Evolutionary conservation across 1,284 basidiomycete species (phyloP).

Genomic region (Golubevia sp.): DNA sequence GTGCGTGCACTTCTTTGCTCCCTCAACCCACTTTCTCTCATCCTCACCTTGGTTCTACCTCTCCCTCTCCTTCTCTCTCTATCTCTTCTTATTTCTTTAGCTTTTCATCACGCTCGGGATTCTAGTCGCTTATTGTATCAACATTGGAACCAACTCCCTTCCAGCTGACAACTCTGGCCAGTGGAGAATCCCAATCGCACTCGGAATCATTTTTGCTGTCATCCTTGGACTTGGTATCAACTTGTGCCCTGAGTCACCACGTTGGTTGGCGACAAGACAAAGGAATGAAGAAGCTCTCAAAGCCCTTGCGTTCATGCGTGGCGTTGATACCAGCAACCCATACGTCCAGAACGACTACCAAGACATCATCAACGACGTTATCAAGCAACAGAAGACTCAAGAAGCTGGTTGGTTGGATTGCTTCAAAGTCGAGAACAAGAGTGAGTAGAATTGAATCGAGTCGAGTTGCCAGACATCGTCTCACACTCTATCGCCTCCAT

Average conservation of each 20-base stretch:
- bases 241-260: constrained; percentile 77
- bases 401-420: constrained; percentile 44
- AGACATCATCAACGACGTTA: constrained; percentile 43
- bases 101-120: constrained; percentile 78
- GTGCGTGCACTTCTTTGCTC: no score
- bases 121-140: constrained; percentile 70
- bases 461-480: neutral
- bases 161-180: constrained; percentile 60
- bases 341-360: constrained; percentile 51
- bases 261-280: constrained; percentile 69
- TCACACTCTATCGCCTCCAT: constrained; percentile 5
- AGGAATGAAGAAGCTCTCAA: constrained; percentile 67
- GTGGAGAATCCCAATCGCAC: constrained; percentile 73
- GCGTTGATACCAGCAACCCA: constrained; percentile 63
- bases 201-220: constrained; percentile 73
- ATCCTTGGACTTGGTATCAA: constrained; percentile 73
- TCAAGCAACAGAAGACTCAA: constrained; percentile 21
- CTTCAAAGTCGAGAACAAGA: constrained; percentile 39
- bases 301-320: constrained; percentile 69
- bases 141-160: constrained; percentile 42
- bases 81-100: constrained; percentile 3
- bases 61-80: no score
- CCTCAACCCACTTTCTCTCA: neutral
- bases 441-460: neutral
- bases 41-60: neutral